Base-by-base conservation (phyloP, 805 yeast species). In the Candida palmyrensis region DNA sequence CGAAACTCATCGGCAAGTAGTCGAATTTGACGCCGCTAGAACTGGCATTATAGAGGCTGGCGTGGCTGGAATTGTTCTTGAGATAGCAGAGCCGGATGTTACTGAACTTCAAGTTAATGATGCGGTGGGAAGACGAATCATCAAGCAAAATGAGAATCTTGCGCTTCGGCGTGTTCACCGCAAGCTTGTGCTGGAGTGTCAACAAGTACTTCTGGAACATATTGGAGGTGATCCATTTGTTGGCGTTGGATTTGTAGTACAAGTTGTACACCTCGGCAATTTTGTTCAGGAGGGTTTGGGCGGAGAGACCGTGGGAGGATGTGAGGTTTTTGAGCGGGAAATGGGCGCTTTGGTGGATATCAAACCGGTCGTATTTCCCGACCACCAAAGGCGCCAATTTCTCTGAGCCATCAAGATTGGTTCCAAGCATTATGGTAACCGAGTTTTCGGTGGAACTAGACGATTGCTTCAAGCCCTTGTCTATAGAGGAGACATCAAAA, bases 1-100 rank as follows among this genome's bases (percentile, higher is more conserved):
- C 85, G 68, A 78, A 76, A 38, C 68, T 73, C 64, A 77, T 75
- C 6, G 84, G 84, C 21, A 76, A 50, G 45, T 73, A 76, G 43
- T 68, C 70, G 32, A 77, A 57, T 39, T 68, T 73, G 21, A 70
- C 59, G 25, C 77, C 78, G 22, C 69, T 54, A 35, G 44, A 53
- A 5, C 63, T 52, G 19, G 25, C 3, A 28, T 48, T 51, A 42
- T 50, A 59, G 0, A 66, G 63, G 28, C 58, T 62, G 31, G 55
- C 61, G 36, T 61, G 65, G 30, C 54, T 59, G 18, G 59, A 47
- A 21, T 62, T 61, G 38, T 64, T 63, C 32, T 63, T 65, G 44
- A 65, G 39, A 35, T 59, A 65, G 13, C 61, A 51, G 14, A 66
- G 44, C 29, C 49, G 47, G 19, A 66, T 56, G 36, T 61, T 57